Base-by-base conservation (phyloP, 805 yeast genomes). In the Kuraishia hungarica region DNA sequence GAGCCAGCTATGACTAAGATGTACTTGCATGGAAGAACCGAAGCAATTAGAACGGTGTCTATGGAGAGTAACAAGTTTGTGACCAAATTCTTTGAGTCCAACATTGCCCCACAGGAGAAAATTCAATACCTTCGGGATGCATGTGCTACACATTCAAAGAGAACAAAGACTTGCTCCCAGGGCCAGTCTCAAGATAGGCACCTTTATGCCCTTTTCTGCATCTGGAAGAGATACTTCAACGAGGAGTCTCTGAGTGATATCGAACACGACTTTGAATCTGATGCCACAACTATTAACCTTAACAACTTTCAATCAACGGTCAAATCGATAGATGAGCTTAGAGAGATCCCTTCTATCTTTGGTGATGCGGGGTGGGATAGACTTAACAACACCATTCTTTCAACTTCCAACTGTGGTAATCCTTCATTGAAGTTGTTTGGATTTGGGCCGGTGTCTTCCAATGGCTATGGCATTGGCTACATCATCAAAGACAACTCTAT, bases 1-100 rank as follows among this genome's bases (percentile, higher is more conserved):
- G 97, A 91, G 71, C 97, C 97, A 1, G 97, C 97, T 8, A 91
- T 91, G 97, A 92, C 97, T 2, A 91, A 91, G 68, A 75, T 75
- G 57, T 91, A 85, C 67, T 78, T 86, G 59, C 96, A 91, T 66
- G 97, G 97, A 11, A 80, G 97, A 67, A 91, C 97, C 1, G 97
- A 91, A 69, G 96, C 97, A 2, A 83, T 91, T 55, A 77, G 97
- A 63, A 80, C 96, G 0, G 97, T 91, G 3, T 83, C 93, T 6
- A 76, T 81, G 61, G 89, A 89, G 65, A 86, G 94, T 0, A 87
- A 87, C 64, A 75, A 80, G 51, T 91, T 90, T 72, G 96, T 89
- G 19, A 82, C 96, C 55, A 87, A 89, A 60, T 86, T 91, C 66
- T 87, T 93, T 66, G 94, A 89, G 63, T 72, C 76, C 15, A 75